A percentile compares a stretch with the other conserved stretches of the same genome.
Evolutionary conservation across 192 early-diverging fungal species (phyloP).

Genomic region (Obelidium mucronatum): DNA sequence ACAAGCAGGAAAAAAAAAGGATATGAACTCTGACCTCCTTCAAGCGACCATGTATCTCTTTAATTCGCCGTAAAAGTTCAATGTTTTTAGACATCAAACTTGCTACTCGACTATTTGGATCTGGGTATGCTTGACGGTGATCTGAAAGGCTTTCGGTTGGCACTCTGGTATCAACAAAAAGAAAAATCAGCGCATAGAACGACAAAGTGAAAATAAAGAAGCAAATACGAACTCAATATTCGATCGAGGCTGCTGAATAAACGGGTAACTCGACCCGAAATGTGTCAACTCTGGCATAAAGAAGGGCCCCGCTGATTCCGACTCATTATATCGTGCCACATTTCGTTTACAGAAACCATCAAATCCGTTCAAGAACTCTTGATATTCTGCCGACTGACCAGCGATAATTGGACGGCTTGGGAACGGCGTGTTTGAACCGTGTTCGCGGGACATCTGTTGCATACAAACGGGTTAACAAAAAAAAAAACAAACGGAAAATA

Average conservation of each 20-base stretch:
- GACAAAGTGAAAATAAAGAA: background rate
- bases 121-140: constrained; percentile 9
- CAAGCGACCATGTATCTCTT: constrained; percentile 12
- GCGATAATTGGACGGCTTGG: background rate
- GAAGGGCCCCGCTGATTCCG: constrained; percentile 19
- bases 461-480: background rate
- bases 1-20: constrained; percentile 1
- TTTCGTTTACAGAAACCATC: constrained; percentile 20
- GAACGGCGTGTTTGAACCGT: constrained; percentile 19
- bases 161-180: background rate
- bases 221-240: background rate
- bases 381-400: background rate
- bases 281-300: constrained; percentile 32
- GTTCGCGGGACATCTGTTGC: constrained; percentile 22
- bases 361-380: background rate
- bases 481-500: constrained; percentile 1
- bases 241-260: background rate
- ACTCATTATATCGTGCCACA: background rate
- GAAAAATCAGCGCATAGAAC: background rate
- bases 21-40: too few species aligned
- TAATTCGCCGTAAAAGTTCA: constrained; percentile 27
- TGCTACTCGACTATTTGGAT: constrained; percentile 5
- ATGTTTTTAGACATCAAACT: constrained; percentile 12
- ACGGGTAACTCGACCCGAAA: constrained; percentile 22
- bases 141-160: constrained; percentile 21